Base-by-base conservation (phyloP, 768 basidiomycete genomes). In the Kwoniella europaea region DNA sequence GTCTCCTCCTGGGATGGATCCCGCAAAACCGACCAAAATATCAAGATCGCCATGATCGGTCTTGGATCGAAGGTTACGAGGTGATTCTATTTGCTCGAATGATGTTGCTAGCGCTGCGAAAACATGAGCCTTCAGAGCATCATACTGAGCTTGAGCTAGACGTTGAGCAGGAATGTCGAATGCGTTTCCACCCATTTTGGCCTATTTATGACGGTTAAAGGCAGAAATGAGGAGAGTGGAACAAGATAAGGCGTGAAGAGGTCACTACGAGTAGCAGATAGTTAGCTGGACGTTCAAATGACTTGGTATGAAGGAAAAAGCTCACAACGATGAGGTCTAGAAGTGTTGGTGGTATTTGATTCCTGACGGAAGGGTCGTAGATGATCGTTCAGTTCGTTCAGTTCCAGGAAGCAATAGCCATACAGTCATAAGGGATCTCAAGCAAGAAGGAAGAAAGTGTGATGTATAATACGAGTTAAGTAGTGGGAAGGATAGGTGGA, bases 1-100 rank as follows among this genome's bases (percentile, higher is more conserved):
- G n/a, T 73, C 66, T 10, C 68, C 68, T 9, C 42, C 52, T 12
- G 27, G 44, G 12, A 64, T 27, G 5, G n/a, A 10, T 10, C 22
- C 53, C 7, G 55, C 42, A 24, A 29, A 65, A 53, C 58, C 69
- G 16, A 65, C 67, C 16, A 73, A 10, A 5, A 80, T 63, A 61
- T 80, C 79, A 4, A 80, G 65, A 54, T 80, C 79, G 9, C 79
- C 76, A 65, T 80, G 79, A n/a, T 73, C 58, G 9, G 50, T 58
- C 56, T 80, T 80, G 44, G 27, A 53, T 6, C 35, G 41, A 29
- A 68, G 50, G 29, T 74, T 63, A 5, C 71, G 53, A 29, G 66
- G 67, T 15, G 64, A 44, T 12, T 55, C 29, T 18, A 72, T 64
- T 15, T 42, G 42, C 9, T 60, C 29, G 44, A 71, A 71, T 15